A percentile compares a stretch with the other conserved stretches of the same genome.
These are phyloP conservation scores for Eimeria zaria DNA, from an alignment of 169 alveolate species.

Conservation along the genomic window DNA sequence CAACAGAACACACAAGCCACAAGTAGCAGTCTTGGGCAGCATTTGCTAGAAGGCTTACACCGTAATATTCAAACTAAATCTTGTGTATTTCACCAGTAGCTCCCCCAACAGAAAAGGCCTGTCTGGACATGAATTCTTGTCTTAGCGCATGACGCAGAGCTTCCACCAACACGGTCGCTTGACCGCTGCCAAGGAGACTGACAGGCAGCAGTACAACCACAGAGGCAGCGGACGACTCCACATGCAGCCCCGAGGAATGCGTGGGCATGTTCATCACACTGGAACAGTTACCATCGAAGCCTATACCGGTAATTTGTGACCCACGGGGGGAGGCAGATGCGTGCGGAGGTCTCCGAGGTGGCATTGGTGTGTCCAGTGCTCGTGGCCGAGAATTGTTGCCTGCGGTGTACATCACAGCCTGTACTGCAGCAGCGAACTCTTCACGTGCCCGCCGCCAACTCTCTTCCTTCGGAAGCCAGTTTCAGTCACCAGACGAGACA, in stretches of 20 bases:
- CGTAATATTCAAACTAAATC: not conserved
- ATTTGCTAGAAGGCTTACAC: no score
- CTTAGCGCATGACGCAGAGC: constrained; percentile 65
- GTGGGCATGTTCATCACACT: not conserved
- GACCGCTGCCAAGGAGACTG: constrained; percentile 67
- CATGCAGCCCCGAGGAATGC: not conserved
- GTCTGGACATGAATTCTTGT: constrained; percentile 17
- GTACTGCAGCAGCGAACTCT: not conserved
- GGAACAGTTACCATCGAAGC: not conserved
- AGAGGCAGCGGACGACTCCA: not conserved
- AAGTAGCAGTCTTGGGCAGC: not conserved
- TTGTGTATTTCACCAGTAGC: constrained; percentile 12
- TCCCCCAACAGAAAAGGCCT: constrained; percentile 34
- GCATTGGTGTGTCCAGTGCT: not conserved
- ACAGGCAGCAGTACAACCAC: constrained; percentile 73
- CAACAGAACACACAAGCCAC: not conserved
- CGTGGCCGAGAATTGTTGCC: not conserved
- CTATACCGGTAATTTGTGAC: not conserved
- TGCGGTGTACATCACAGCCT: not conserved
- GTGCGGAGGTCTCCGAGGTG: not conserved
- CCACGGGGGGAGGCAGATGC: not conserved
- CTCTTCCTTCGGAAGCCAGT: not conserved
- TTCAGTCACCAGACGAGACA: not conserved
- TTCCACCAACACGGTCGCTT: constrained; percentile 43
- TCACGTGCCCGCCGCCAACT: not conserved